Percentiles rank a stretch among this genome's conserved stretches.
Evolutionary conservation across 306 rosid species (phyloP).

Genomic region (Astragalus glycyphyllos): DNA sequence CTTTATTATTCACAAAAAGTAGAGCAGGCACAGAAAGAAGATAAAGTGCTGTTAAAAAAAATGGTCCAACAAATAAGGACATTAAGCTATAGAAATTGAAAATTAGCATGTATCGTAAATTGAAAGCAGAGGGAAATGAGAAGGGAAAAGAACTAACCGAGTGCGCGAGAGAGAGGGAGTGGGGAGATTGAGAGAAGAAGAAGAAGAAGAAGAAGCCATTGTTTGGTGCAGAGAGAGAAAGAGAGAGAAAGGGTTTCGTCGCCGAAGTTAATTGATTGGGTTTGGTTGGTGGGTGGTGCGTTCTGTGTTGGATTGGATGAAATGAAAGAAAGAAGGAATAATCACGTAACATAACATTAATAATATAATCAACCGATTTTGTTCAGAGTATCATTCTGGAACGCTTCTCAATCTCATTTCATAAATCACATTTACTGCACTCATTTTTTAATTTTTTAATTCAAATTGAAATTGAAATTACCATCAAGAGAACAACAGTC

Average conservation of each 20-base stretch:
- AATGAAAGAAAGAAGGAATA: not conserved
- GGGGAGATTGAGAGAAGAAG: slow-evolving; percentile 41
- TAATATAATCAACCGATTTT: no score
- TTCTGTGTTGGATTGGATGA: not conserved
- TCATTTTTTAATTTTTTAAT: no score
- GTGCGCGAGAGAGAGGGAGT: slow-evolving; percentile 24
- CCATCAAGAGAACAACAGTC: no score
- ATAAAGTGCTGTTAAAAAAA: not conserved
- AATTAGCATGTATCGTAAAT: not conserved
- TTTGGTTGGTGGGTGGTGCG: slow-evolving; percentile 2
- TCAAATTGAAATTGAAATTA: no score
- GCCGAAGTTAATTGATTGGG: not conserved
- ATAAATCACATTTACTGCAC: not conserved
- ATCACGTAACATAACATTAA: not conserved
- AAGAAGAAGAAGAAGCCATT: slow-evolving; percentile 43
- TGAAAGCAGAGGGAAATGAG: not conserved
- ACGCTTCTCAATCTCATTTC: not conserved
- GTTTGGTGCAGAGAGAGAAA: not conserved
- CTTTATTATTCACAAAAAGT: not conserved
- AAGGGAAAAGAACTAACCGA: slow-evolving; percentile 9
- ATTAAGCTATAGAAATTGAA: not conserved
- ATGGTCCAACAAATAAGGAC: not conserved
- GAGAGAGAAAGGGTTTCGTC: slow-evolving; percentile 2
- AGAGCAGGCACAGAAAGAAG: not conserved
- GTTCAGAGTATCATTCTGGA: no score